phyloP scores from a whole-genome alignment of 164 flowering plant species.

The Litsea cubeba region DNA sequence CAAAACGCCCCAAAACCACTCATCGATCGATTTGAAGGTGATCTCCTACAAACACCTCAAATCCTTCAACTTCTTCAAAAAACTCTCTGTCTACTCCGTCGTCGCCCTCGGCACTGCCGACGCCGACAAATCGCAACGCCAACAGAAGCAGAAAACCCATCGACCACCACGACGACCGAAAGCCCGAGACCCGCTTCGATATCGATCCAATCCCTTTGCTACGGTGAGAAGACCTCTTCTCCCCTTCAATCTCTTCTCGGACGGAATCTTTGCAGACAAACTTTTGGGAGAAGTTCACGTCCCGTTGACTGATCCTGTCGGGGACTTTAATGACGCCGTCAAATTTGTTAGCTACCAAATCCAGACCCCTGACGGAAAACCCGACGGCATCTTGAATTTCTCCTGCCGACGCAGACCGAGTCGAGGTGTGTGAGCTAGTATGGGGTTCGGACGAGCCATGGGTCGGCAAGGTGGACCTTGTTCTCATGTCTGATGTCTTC shows the following conservation, averaged over 20 bases:
- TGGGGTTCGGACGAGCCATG: constrained; percentile 8
- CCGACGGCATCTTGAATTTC: constrained; percentile 48
- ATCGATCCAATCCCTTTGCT: constrained; percentile 4
- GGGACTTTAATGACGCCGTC: constrained; percentile 21
- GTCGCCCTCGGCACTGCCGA: constrained; percentile 19
- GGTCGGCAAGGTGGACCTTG: constrained; percentile 31
- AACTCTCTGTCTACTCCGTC: constrained; percentile 36
- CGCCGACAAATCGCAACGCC: constrained; percentile 11
- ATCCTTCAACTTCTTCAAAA: constrained; percentile 60
- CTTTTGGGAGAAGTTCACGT: constrained; percentile 46
- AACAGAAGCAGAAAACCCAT: constrained; percentile 36
- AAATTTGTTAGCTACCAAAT: constrained; percentile 48
- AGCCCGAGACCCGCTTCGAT: constrained; percentile 40
- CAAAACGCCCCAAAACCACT: neutral
- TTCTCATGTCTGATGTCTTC: constrained; percentile 44
- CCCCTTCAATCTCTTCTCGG: constrained; percentile 30
- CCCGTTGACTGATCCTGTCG: constrained; percentile 33
- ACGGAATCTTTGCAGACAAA: constrained; percentile 30
- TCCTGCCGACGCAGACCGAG: constrained; percentile 33
- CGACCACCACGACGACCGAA: constrained; percentile 38
- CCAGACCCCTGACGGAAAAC: constrained; percentile 32
- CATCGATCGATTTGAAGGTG: constrained; percentile 33
- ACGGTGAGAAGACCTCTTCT: constrained; percentile 14
- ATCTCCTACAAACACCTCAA: constrained; percentile 37
- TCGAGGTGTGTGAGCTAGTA: constrained; percentile 10